Evolutionary conservation across 441 rosid species (phyloP).

Genomic region (Eutrema salsugineum): DNA sequence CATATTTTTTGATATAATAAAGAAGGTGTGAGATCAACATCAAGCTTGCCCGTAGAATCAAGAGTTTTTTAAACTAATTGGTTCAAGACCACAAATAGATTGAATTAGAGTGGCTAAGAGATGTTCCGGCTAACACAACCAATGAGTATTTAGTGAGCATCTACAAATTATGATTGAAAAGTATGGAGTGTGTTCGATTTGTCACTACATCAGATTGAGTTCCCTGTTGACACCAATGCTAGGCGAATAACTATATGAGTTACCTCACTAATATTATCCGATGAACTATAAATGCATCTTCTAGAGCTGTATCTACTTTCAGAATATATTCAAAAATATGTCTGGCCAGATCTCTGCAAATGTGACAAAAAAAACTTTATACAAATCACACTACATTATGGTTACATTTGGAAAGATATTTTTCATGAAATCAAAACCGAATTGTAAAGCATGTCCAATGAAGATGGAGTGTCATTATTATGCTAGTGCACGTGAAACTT

Average conservation of each 20-base stretch:
- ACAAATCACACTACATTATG: conserved; percentile 69
- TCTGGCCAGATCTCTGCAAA: conserved; percentile 68
- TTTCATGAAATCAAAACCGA: conserved; percentile 61
- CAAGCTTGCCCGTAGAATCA: conserved; percentile 56
- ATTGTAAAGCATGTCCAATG: conserved; percentile 77
- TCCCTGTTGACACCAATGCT: conserved; percentile 71
- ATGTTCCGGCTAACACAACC: conserved; percentile 60
- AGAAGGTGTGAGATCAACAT: conserved; percentile 55
- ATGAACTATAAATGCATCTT: conserved; percentile 63
- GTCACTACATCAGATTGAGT: conserved; percentile 60
- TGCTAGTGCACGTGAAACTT: conserved; percentile 64
- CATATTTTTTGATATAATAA: conserved; percentile 46
- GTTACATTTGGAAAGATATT: conserved; percentile 81
- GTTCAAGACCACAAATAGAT: conserved; percentile 50
- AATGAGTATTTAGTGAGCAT: conserved; percentile 63
- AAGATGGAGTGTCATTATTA: conserved; percentile 70
- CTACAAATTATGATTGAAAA: conserved; percentile 56
- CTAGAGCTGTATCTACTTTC: conserved; percentile 56
- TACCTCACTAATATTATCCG: conserved; percentile 62
- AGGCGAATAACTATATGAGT: conserved; percentile 76
- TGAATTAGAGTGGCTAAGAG: conserved; percentile 73
- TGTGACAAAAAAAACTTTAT: conserved; percentile 62
- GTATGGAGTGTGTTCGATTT: conserved; percentile 69
- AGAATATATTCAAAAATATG: conserved; percentile 52
- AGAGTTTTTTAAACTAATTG: conserved; percentile 64